These are phyloP conservation scores for Eucalyptus globulus DNA, from an alignment of 345 rosid species.

Conservation along the genomic window DNA sequence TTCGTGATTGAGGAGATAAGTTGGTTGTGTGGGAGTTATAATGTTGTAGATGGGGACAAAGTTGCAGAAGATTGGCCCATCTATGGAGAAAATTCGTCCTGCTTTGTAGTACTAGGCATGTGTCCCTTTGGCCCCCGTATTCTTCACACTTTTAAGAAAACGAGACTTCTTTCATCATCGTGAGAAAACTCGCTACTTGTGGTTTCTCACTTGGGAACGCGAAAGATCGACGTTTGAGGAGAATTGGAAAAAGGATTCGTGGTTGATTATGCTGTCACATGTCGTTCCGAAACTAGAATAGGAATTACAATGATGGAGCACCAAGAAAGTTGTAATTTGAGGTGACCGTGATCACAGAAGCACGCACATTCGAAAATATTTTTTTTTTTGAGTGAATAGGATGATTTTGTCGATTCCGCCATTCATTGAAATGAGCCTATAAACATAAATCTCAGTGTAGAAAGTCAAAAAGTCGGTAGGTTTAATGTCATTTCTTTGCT, in stretches of 20 bases:
- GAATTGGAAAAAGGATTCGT: not conserved
- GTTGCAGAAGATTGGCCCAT: not conserved
- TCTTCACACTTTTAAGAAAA: not conserved
- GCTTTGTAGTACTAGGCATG: not conserved
- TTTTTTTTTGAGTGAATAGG: not conserved
- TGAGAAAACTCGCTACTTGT: not conserved
- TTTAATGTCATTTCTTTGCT: not conserved
- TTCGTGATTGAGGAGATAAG: slow-evolving; percentile 4
- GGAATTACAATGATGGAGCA: not conserved
- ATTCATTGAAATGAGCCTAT: not conserved
- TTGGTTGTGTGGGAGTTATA: slow-evolving; percentile 19
- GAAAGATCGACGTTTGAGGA: not conserved
- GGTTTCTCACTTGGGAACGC: not conserved
- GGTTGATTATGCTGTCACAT: not conserved
- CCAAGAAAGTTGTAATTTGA: not conserved
- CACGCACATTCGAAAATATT: not conserved
- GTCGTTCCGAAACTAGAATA: not conserved
- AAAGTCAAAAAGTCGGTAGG: not conserved
- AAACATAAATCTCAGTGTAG: not conserved
- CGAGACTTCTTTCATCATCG: not conserved
- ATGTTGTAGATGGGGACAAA: slow-evolving; percentile 9
- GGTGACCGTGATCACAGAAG: not conserved
- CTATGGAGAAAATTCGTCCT: not conserved
- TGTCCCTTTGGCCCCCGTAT: not conserved
- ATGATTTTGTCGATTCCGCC: not conserved